These are phyloP conservation scores for Fraxinus nigra DNA, from an alignment of 305 asterid genomes.

Conservation along the genomic window DNA sequence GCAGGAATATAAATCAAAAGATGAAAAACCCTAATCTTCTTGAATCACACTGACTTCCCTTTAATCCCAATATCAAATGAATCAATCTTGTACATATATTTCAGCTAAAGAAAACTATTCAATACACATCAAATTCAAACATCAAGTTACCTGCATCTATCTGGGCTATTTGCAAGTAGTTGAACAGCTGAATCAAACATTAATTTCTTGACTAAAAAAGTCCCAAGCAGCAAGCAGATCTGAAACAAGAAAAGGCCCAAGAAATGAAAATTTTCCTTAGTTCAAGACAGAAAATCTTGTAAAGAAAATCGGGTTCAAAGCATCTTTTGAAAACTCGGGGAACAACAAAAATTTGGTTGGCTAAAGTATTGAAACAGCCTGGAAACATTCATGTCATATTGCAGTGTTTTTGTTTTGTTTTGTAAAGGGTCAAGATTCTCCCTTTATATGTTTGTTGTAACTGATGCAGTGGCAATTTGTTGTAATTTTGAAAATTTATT, in stretches of 20 bases:
- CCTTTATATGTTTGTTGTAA: slow-evolving; percentile 25
- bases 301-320: neutral
- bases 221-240: slow-evolving; percentile 42
- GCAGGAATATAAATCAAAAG: slow-evolving; percentile 1
- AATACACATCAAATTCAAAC: slow-evolving; percentile 14
- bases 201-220: neutral
- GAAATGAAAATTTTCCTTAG: neutral
- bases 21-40: slow-evolving; percentile 18
- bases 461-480: slow-evolving; percentile 20
- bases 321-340: slow-evolving; percentile 7
- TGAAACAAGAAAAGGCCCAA: slow-evolving; percentile 18
- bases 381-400: slow-evolving; percentile 31
- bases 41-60: slow-evolving; percentile 22
- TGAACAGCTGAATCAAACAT: slow-evolving; percentile 23
- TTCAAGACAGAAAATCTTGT: neutral
- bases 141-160: slow-evolving; percentile 32
- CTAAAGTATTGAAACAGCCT: slow-evolving; percentile 37
- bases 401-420: slow-evolving; percentile 14
- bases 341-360: slow-evolving; percentile 28
- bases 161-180: neutral
- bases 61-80: neutral
- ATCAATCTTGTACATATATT: neutral
- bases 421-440: slow-evolving; percentile 34
- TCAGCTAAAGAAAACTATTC: slow-evolving; percentile 1
- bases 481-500: neutral